Evolutionary conservation across 768 basidiomycete species (phyloP).

Genomic region (Tulasnella sp.): DNA sequence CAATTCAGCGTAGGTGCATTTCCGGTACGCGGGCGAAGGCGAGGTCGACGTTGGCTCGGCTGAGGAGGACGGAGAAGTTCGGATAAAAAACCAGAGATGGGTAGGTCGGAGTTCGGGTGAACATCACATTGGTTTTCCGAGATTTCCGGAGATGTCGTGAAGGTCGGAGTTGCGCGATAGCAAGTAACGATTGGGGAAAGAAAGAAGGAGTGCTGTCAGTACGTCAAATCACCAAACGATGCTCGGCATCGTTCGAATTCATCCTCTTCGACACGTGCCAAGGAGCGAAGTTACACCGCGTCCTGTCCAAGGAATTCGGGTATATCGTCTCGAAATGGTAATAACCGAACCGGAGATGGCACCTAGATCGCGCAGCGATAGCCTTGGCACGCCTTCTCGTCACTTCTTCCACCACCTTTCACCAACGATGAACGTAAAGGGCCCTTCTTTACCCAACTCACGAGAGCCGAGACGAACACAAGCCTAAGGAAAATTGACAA

Average conservation of each 20-base stretch:
- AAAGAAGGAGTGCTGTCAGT: too few relatives aligned
- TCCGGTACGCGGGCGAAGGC: conserved; percentile 31
- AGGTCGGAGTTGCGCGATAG: too few relatives aligned
- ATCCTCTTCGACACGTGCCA: not conserved
- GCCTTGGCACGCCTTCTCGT: not conserved
- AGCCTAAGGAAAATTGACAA: conserved; percentile 15
- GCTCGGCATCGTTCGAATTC: not conserved
- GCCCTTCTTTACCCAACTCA: not conserved
- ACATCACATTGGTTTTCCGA: too few relatives aligned
- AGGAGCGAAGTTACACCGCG: not conserved
- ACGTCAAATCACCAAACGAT: too few relatives aligned
- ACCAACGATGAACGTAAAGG: not conserved
- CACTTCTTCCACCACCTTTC: not conserved
- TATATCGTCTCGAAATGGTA: not conserved
- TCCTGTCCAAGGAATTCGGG: not conserved
- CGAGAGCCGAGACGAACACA: not conserved
- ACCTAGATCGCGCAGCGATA: not conserved
- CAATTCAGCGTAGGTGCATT: conserved; percentile 45
- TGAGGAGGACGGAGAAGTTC: conserved; percentile 20
- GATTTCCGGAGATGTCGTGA: too few relatives aligned
- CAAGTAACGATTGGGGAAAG: too few relatives aligned
- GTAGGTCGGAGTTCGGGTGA: not conserved
- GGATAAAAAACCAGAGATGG: not conserved
- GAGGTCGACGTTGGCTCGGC: conserved; percentile 49
- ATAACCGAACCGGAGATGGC: conserved; percentile 10